A percentile compares a stretch with the other conserved stretches of the same genome.
These are phyloP conservation scores for Neoscytalidium dimidiatum DNA, from an alignment of 2,329 filamentous ascomycete species.

Conservation along the genomic window DNA sequence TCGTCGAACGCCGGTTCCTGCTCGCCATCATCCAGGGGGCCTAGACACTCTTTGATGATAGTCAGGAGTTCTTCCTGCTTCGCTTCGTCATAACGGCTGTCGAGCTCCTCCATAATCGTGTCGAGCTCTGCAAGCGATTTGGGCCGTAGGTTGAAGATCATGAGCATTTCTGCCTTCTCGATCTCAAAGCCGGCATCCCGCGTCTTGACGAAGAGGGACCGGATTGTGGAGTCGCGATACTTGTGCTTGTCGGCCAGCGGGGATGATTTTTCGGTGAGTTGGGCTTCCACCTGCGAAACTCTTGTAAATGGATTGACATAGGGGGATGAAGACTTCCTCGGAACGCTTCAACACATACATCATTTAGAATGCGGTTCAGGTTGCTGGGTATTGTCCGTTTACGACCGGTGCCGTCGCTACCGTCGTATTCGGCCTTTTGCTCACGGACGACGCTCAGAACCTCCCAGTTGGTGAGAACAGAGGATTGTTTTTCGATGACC, in stretches of 20 bases:
- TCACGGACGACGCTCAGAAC: constrained; percentile 54
- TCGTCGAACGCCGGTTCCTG: constrained; percentile 34
- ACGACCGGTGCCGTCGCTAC: constrained; percentile 32
- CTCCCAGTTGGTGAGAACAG: constrained; percentile 72
- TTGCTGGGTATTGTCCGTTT: constrained; percentile 49
- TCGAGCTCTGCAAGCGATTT: constrained; percentile 34
- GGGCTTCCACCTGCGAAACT: constrained; percentile 46
- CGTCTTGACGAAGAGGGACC: constrained; percentile 34
- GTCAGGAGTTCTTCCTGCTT: constrained; percentile 33
- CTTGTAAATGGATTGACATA: background rate
- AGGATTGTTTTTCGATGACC: constrained; percentile 70
- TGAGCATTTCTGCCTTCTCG: constrained; percentile 42
- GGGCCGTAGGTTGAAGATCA: constrained; percentile 38
- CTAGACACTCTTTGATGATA: constrained; percentile 25
- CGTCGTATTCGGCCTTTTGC: constrained; percentile 36
- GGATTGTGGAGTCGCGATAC: constrained; percentile 28
- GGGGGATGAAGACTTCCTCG: background rate
- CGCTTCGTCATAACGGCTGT: constrained; percentile 32
- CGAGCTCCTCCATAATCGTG: constrained; percentile 39
- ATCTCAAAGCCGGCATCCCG: constrained; percentile 22
- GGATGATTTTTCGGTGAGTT: constrained; percentile 39
- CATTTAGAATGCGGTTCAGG: constrained; percentile 62
- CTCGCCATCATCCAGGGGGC: constrained; percentile 31
- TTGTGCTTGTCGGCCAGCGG: constrained; percentile 24
- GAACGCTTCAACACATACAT: constrained; percentile 51